phyloP scores from a whole-genome alignment of 257 asterid genomes.

The Ajuga chamaepitys region DNA sequence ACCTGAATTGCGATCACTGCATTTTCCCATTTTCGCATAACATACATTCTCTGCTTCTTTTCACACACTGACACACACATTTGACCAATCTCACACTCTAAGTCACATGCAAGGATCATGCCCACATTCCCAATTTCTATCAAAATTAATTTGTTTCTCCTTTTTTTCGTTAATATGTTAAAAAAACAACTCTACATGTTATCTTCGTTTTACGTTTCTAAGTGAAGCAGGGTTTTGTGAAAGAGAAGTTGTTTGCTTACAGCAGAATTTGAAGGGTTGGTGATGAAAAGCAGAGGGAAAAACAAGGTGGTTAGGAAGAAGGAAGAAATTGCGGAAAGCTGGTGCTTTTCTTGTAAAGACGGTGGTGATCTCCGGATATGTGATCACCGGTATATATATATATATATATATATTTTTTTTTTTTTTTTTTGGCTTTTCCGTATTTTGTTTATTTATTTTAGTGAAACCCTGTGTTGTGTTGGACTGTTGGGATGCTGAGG shows the following conservation, averaged over 20 bases:
- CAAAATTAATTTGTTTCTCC: too few relatives aligned
- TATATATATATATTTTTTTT: background rate
- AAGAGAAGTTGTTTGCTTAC: background rate
- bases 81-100: too few relatives aligned
- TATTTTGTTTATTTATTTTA: background rate
- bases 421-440: background rate
- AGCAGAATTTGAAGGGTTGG: background rate
- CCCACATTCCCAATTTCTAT: too few relatives aligned
- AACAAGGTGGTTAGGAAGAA: conserved; percentile 23
- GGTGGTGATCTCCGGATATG: conserved; percentile 68
- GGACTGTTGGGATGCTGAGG: background rate
- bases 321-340: conserved; percentile 49
- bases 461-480: background rate
- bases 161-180: too few relatives aligned
- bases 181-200: too few relatives aligned
- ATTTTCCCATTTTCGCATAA: too few relatives aligned
- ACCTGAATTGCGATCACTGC: too few relatives aligned
- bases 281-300: conserved; percentile 35
- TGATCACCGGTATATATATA: conserved; percentile 63
- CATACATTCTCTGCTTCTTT: too few relatives aligned
- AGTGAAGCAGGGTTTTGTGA: too few relatives aligned
- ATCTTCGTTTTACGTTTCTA: too few relatives aligned
- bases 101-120: too few relatives aligned
- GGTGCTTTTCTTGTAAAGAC: conserved; percentile 83
- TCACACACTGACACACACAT: too few relatives aligned